Evolutionary conservation across 176 grass and related monocot species (phyloP), one percentile per base, ranked within the genome.

Genomic region (Neostapfia colusana): DNA sequence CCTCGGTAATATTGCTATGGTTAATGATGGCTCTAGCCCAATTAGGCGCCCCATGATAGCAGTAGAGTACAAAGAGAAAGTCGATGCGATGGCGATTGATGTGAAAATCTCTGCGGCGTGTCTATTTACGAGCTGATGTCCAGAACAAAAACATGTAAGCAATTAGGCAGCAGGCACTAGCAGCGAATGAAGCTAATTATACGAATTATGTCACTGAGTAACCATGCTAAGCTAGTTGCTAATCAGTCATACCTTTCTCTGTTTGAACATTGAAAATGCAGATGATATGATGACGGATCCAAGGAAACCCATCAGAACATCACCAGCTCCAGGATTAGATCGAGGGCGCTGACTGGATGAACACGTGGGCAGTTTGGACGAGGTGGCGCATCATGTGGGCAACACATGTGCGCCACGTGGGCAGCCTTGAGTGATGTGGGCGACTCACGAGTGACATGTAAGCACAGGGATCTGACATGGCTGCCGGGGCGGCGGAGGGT

Each of bases 191-290:
- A 45, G 43, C 42, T 2, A 43, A 43, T n/a, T n/a, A n/a, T n/a
- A n/a, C n/a, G 43, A 45, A 45, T 4, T 0, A 15, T 45, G 13
- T 45, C 1, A 45, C 7, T 6, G 40, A 42, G 10, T 42, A 10
- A 8, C 40, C 40, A n/a, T n/a, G n/a, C n/a, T n/a, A n/a, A n/a
- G n/a, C n/a, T n/a, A n/a, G n/a, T n/a, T n/a, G n/a, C n/a, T n/a
- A n/a, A 42, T 6, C 10, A 42, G 40, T 45, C 7, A 7, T 53
- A 94, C 95, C 95, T 98, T 92, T 85, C 95, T 92, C 85, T 94
- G 91, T 79, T 94, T 90, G 85, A 98, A 98, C 87, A 98, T 94
- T 24, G 95, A 88, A 88, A 98, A 98, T 7, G 95, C 87, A 63
- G 92, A 98, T 59, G 95, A 92, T 83, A 98, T 80, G 76, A 98